Evolutionary conservation across 495 filamentous ascomycete species (phyloP), one percentile per base, ranked within the genome.

Genomic region (Podospora bellae-mahoneyi): DNA sequence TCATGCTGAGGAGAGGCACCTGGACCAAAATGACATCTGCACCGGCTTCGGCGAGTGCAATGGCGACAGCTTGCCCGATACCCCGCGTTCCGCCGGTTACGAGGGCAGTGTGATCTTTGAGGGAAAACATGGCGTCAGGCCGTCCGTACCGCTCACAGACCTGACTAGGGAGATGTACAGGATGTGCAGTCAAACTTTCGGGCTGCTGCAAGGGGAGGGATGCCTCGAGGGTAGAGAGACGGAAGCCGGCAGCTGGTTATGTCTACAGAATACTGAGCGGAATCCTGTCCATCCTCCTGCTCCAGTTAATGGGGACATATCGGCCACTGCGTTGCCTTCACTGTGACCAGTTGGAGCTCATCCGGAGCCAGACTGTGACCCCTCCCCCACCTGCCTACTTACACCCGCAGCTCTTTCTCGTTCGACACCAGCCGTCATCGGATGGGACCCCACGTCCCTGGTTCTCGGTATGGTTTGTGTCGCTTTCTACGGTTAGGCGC

Each of bases 21-120:
- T 88, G 86, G 23, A 95, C 81, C 44, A 96, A 82, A 48, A 96
- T 79, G 66, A 94, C 83, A 76, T 96, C 91, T 68, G 92, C 92
- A 56, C 92, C 92, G 63, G 90, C 91, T 79, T 95, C 91, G 44
- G 93, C 92, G 13, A 93, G 77, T 3, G 89, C 92, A 67, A 96
- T 75, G 56, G 91, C 91, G 80, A 96, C 94, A 13, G 91, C 85
- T 75, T 91, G 88, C 18, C 94, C 94, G 63, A 97, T 96, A 26
- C 94, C 94, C 64, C 94, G 83, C 18, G 92, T 95, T 63, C 92
- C 92, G 30, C 94, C 94, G 0, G 94, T 97, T 39, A 97, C 83
- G 60, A 97, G 78, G 44, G 94, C 94, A 9, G 91, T 96, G 74
- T 92, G 86, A 66, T 87, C 88, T 63, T 81, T 75, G 61, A 89